These are phyloP conservation scores for Cryptomeria japonica DNA, from an alignment of 75 land plant species.

Conservation along the genomic window DNA sequence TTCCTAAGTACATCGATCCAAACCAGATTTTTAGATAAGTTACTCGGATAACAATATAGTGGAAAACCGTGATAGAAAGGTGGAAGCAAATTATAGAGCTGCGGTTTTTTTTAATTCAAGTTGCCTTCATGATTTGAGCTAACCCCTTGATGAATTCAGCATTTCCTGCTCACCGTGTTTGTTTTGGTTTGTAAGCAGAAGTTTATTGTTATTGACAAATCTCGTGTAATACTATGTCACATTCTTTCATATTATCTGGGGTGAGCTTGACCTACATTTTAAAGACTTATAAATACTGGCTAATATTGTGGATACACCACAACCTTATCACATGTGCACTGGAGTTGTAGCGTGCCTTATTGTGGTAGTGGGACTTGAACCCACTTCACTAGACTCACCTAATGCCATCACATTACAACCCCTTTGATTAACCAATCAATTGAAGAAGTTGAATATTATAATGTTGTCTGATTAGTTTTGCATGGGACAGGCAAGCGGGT, in stretches of 20 bases:
- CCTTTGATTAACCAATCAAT: not conserved
- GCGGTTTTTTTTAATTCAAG: not conserved
- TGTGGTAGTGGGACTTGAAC: too few relatives aligned
- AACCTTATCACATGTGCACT: not conserved
- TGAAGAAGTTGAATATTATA: not conserved
- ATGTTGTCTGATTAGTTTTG: not conserved
- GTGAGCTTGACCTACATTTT: not conserved
- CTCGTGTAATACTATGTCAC: not conserved
- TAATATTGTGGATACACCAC: not conserved
- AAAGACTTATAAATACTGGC: not conserved
- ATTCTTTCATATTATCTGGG: not conserved
- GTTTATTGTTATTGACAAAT: not conserved
- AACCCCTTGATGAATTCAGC: not conserved
- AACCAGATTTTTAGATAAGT: too few relatives aligned
- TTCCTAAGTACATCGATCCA: not conserved
- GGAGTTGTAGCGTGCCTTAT: not conserved
- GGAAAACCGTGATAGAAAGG: too few relatives aligned
- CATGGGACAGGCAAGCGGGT: constrained; percentile 65
- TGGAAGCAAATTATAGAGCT: too few relatives aligned
- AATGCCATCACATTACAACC: not conserved
- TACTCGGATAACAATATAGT: too few relatives aligned
- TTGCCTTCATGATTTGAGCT: not conserved
- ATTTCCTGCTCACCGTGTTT: not conserved
- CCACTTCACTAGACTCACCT: too few relatives aligned
- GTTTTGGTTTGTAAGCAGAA: not conserved